Evolutionary conservation across 75 land plant genomes (phyloP).

Genomic region (Pinus taeda): DNA sequence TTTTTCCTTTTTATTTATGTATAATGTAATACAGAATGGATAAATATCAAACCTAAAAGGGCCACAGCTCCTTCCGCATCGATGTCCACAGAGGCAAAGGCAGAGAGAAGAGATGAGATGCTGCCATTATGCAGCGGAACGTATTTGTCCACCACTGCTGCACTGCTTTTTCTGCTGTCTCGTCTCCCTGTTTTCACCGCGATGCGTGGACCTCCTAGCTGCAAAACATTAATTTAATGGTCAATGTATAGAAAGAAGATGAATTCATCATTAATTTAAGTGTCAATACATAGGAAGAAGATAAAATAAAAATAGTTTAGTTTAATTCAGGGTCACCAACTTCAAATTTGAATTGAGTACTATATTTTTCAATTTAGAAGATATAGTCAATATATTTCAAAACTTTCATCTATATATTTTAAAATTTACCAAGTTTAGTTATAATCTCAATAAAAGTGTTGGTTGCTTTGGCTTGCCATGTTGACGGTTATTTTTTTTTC

Average conservation of each 20-base stretch:
- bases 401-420: no score
- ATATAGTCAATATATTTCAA: no score
- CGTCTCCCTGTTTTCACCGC: constrained; percentile 58
- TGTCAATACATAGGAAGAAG: not conserved
- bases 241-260: no score
- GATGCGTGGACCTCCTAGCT: constrained; percentile 59
- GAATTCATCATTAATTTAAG: no score
- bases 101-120: constrained; percentile 30
- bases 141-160: constrained; percentile 17
- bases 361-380: no score
- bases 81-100: constrained; percentile 44
- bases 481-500: no score
- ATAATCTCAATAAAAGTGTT: no score
- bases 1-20: not conserved
- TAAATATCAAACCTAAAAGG: constrained; percentile 35
- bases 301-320: no score
- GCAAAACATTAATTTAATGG: not conserved
- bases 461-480: no score
- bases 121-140: constrained; percentile 51
- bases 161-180: constrained; percentile 40
- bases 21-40: not conserved
- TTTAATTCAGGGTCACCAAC: no score
- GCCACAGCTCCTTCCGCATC: constrained; percentile 49
- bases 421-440: no score
- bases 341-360: no score